Conservation (phyloP, 129 eudicot species). For the Arctium minus region DNA sequence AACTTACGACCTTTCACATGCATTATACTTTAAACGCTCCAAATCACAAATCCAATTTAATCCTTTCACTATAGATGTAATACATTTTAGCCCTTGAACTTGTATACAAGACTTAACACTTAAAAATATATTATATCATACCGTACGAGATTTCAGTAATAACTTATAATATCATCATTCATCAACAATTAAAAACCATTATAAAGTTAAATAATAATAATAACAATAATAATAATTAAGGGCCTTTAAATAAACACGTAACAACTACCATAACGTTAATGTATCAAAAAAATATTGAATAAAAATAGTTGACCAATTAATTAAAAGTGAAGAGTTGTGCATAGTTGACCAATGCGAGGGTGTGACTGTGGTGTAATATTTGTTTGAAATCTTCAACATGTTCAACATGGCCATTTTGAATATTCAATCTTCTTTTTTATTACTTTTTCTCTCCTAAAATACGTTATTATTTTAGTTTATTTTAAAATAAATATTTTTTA, state of each 20-base stretch:
- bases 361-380: constrained; percentile 8
- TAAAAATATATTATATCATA: neutral
- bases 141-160: neutral
- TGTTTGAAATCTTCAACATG: constrained; percentile 18
- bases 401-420: neutral
- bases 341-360: constrained; percentile 9
- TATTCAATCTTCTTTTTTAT: neutral
- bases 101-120: neutral
- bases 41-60: neutral
- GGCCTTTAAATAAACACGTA: neutral
- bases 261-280: neutral
- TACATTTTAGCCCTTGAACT: neutral
- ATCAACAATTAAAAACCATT: too few relatives aligned
- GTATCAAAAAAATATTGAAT: neutral
- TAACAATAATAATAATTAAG: too few relatives aligned
- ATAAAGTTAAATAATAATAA: neutral
- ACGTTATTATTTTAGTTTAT: too few relatives aligned
- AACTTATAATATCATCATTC: neutral
- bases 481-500: too few relatives aligned
- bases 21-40: neutral
- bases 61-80: neutral
- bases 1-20: neutral
- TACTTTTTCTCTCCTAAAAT: neutral
- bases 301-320: constrained; percentile 24
- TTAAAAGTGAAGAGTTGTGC: neutral